phyloP scores from a whole-genome alignment of 352 stramenopile genomes.

The Pythium phragmitis region DNA sequence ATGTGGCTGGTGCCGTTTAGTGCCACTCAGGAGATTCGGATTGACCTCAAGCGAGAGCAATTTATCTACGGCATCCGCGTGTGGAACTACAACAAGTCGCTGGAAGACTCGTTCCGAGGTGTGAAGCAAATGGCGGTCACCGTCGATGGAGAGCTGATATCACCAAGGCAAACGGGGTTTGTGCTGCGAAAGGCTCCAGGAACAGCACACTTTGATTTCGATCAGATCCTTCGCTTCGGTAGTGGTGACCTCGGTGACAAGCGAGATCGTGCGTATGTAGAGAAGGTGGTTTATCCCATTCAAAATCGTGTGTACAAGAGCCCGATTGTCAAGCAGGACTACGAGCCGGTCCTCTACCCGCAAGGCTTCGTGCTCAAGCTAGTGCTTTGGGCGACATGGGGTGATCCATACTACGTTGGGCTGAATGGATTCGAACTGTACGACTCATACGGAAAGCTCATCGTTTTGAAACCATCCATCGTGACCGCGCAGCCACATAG shows the following conservation, averaged over 20 bases:
- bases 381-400: constrained; percentile 78
- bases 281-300: constrained; percentile 46
- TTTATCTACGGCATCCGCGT: constrained; percentile 61
- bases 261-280: constrained; percentile 30
- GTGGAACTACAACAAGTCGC: constrained; percentile 86
- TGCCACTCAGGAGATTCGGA: constrained; percentile 39
- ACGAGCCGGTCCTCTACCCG: constrained; percentile 80
- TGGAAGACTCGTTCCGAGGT: constrained; percentile 66
- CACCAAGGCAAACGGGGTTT: constrained; percentile 49
- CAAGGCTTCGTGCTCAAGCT: constrained; percentile 87
- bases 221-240: constrained; percentile 57
- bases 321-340: constrained; percentile 79
- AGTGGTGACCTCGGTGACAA: constrained; percentile 14
- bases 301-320: constrained; percentile 58
- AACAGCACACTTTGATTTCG: constrained; percentile 65
- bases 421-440: constrained; percentile 84
- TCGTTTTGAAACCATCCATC: constrained; percentile 36
- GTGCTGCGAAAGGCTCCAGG: constrained; percentile 83
- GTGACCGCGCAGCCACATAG: constrained; percentile 60
- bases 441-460: constrained; percentile 44
- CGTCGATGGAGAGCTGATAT: constrained; percentile 53
- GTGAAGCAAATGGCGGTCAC: constrained; percentile 57
- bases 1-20: constrained; percentile 88
- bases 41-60: constrained; percentile 58
- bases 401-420: constrained; percentile 82